Evolutionary conservation across 805 yeast genomes (phyloP).

Genomic region (Ascoidea tarda): DNA sequence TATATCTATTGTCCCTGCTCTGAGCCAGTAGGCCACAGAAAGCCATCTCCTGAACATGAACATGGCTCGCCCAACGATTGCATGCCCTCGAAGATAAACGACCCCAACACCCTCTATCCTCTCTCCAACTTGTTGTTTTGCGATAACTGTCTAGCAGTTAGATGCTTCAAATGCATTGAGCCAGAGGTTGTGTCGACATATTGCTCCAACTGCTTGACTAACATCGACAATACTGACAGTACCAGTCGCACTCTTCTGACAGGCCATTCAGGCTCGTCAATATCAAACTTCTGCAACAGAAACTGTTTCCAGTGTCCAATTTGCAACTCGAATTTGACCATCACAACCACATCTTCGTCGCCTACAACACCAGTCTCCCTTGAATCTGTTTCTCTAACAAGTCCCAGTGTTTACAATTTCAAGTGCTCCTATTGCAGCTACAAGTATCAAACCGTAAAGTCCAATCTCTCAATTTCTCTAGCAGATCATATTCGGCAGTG

Average conservation of each 20-base stretch:
- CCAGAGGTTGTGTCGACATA: background rate
- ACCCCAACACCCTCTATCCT: background rate
- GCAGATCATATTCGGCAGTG: background rate
- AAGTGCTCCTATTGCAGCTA: background rate
- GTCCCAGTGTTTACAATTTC: background rate
- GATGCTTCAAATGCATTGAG: background rate
- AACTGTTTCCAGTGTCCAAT: background rate
- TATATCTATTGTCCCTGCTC: too few relatives aligned
- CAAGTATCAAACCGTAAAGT: background rate
- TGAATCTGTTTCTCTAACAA: too few relatives aligned
- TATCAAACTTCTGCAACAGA: background rate
- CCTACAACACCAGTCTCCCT: too few relatives aligned
- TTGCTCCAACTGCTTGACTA: background rate
- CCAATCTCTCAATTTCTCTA: background rate
- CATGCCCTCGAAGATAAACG: background rate
- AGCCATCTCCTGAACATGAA: too few relatives aligned
- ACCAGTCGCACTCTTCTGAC: background rate
- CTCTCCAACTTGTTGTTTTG: background rate
- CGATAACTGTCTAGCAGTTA: background rate
- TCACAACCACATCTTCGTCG: background rate
- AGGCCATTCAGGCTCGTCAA: too few relatives aligned
- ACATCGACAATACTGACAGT: background rate
- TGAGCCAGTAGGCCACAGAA: too few relatives aligned
- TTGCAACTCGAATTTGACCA: background rate
- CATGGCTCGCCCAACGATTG: background rate